Base-by-base conservation (phyloP, 306 rosid species). In the Acacia crassicarpa region DNA sequence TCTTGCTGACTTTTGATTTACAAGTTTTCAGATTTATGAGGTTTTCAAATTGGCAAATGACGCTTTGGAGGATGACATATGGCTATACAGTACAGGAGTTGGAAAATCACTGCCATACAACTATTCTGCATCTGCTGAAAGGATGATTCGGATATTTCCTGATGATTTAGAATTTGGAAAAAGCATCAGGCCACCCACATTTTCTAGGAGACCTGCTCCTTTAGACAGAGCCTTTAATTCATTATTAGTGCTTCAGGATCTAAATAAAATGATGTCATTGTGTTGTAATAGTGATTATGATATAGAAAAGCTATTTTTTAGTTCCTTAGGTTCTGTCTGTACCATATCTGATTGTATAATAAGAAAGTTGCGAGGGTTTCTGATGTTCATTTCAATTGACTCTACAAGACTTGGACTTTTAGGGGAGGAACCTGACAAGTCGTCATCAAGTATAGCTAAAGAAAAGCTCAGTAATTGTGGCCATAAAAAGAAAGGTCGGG, bases 311-410 rank as follows among this genome's bases (percentile, higher is more conserved):
- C 69, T 91, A 45, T 89, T 91, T 58, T 91, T 84, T 85, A 91
- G 91, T 82, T 78, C 89, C 5, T 84, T 91, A 83, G 79, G 86
- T 87, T 89, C 94, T 82, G 73, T 89, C 59, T 85, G 86, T 78
- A 85, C 92, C 80, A 75, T 89, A 80, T 88, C 92, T 76, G 94
- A 91, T 86, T 91, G 86, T 84, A 74, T 89, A 76, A 44, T 82
- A 48, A 89, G 94, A 83, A 91, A 85, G 84, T 59, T 91, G 83
- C 88, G 94, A 83, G 92, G 89, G 56, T 81, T 87, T 78, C 89
- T 91, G 78, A 91, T 89, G 94, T 88, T 85, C 65, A 85, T 87
- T 73, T 91, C 89, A 72, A 91, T 91, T 87, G 92, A 87, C 71
- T 91, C 83, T 84, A 91, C 92, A 22, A 87, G 89, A 86, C 87